These are phyloP conservation scores for Alternaria arborescens DNA, from an alignment of 2,329 filamentous ascomycete species.

Conservation along the genomic window DNA sequence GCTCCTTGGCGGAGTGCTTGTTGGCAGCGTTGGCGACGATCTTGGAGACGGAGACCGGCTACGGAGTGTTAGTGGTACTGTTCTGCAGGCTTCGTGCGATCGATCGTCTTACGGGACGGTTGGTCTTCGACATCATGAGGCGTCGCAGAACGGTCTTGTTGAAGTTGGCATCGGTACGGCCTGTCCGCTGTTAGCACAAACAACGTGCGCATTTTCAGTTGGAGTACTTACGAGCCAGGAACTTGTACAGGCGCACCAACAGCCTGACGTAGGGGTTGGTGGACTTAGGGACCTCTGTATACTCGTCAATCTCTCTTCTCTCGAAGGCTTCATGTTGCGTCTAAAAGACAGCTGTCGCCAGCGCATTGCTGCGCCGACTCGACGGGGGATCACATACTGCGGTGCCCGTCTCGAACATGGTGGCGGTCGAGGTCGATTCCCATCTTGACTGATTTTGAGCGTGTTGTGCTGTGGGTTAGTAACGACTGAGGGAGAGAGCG, in stretches of 20 bases:
- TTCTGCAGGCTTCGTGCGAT: neutral
- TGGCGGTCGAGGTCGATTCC: conserved; percentile 62
- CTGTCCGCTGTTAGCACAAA: conserved; percentile 58
- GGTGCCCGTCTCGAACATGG: conserved; percentile 75
- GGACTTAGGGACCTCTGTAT: conserved; percentile 72
- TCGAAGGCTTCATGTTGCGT: conserved; percentile 50
- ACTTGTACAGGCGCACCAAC: conserved; percentile 97
- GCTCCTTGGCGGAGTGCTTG: conserved; percentile 60
- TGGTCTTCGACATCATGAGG: conserved; percentile 98
- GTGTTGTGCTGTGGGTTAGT: conserved; percentile 48
- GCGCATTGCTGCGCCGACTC: conserved; percentile 51
- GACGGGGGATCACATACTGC: conserved; percentile 58
- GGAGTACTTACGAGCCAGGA: conserved; percentile 82
- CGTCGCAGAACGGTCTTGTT: conserved; percentile 98
- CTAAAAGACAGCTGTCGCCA: conserved; percentile 50
- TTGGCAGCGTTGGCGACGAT: conserved; percentile 72
- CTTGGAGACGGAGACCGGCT: conserved; percentile 86
- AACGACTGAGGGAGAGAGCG: conserved; percentile 20
- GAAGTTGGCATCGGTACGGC: conserved; percentile 96
- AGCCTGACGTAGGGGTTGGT: conserved; percentile 98
- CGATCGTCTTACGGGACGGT: conserved; percentile 66
- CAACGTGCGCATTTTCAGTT: conserved; percentile 11
- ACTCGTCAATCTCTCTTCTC: conserved; percentile 48
- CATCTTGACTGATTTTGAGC: conserved; percentile 49
- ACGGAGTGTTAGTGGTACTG: conserved; percentile 27